Conservation (phyloP, 345 rosid genomes). For the Moringa oleifera region DNA sequence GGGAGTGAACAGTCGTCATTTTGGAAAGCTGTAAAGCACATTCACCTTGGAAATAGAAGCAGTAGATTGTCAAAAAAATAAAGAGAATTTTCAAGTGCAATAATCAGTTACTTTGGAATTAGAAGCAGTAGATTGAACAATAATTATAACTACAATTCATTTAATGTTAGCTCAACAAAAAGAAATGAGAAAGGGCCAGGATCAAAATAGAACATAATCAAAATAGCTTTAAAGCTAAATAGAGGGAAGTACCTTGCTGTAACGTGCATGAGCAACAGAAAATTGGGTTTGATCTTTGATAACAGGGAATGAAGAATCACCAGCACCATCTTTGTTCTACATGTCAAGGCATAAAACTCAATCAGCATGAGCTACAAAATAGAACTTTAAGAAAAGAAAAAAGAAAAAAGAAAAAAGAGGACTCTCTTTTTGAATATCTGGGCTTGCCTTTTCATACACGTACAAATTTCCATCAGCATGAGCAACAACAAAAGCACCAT, state of each 20-base stretch:
- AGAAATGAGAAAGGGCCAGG: neutral
- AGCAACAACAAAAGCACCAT: slow-evolving; percentile 91
- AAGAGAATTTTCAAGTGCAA: neutral
- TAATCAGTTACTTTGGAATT: too few species aligned
- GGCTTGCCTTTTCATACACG: slow-evolving; percentile 94
- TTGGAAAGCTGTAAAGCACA: too few species aligned
- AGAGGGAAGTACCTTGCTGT: slow-evolving; percentile 67
- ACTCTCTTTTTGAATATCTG: slow-evolving; percentile 11
- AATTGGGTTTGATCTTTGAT: slow-evolving; percentile 85
- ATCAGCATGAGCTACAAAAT: neutral
- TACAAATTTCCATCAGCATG: slow-evolving; percentile 96
- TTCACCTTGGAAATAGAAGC: too few species aligned
- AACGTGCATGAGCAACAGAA: slow-evolving; percentile 83
- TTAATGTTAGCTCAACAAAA: neutral
- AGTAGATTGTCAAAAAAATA: slow-evolving; percentile 13
- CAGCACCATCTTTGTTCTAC: slow-evolving; percentile 88
- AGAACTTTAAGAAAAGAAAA: slow-evolving; percentile 3
- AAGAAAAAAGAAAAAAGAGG: slow-evolving; percentile 9
- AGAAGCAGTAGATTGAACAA: too few species aligned
- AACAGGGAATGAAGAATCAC: slow-evolving; percentile 90
- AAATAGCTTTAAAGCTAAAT: slow-evolving; percentile 2
- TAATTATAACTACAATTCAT: too few species aligned
- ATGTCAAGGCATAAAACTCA: slow-evolving; percentile 10
- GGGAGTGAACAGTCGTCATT: slow-evolving; percentile 20
- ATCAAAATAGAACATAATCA: neutral